Base-by-base conservation (phyloP, 2,329 filamentous ascomycete genomes). In the Pyrenophora graminea region DNA sequence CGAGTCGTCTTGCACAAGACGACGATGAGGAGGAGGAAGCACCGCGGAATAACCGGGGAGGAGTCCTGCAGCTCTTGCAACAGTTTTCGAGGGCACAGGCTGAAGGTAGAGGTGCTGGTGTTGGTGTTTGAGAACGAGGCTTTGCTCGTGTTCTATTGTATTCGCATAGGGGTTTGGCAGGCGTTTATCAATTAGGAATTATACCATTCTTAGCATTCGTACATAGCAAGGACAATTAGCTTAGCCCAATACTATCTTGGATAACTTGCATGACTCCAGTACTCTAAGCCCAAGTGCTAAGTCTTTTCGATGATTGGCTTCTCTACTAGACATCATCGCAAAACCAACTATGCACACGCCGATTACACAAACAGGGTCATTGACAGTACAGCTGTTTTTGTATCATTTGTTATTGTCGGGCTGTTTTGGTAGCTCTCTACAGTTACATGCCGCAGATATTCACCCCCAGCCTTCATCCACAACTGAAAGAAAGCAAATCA, bases 31-130 rank as follows among this genome's bases (percentile, higher is more conserved):
- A 80, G 44, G 77, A 80, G 6, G 76, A 80, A 15, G 74, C 51
- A 10, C 52, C 71, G 7, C 76, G 74, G 0, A 67, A 68, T 27
- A 74, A 65, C 30, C 79, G 79, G 4, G 79, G 77, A 2, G 85
- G 85, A 2, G 85, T 88, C 4, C 70, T 89, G 51, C 85, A 85
- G 7, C 69, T 89, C 59, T 77, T 89, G 49, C 83, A 86, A 66
- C 84, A 89, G 63, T 88, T 88, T 62, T 83, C 85, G 55, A 85
- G 83, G 70, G 84, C 82, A 32, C 82, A 84, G 56, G 78, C 77
- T 21, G 78, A 80, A 53, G 79, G 76, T 45, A 72, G 75, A 56
- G 76, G 66, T 6, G 68, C 67, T 17, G 69, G 69, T 12, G 65
- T 71, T 43, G 67, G 68, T 10, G 63, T 69, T 42, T 71, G 49